Conservation (phyloP, 2,329 filamentous ascomycete species). For the Epicoccum nigrum region DNA sequence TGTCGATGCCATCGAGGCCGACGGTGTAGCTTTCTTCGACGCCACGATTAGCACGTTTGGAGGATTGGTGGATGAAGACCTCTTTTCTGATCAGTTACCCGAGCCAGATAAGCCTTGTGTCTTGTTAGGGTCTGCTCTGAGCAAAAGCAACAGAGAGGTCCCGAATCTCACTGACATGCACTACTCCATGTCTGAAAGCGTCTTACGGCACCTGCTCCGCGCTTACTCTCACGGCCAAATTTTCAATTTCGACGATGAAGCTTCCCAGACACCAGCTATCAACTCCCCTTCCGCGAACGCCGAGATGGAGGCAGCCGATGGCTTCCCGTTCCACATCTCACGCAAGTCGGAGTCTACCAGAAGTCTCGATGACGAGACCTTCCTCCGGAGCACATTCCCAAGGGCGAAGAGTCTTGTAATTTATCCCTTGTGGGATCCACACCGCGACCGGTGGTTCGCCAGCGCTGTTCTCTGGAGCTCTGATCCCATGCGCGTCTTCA, state of each 20-base stretch:
- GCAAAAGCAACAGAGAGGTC: conserved; percentile 21
- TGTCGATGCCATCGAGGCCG: conserved; percentile 46
- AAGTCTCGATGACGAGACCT: conserved; percentile 44
- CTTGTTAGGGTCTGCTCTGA: conserved; percentile 37
- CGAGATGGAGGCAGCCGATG: conserved; percentile 25
- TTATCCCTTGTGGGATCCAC: conserved; percentile 50
- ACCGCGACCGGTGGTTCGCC: conserved; percentile 48
- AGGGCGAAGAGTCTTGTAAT: conserved; percentile 47
- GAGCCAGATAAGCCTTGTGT: conserved; percentile 44
- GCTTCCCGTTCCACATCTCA: conserved; percentile 30
- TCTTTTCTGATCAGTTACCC: conserved; percentile 36
- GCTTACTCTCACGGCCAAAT: conserved; percentile 47
- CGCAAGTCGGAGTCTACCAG: conserved; percentile 37
- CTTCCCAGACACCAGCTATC: conserved; percentile 14
- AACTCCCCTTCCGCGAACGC: conserved; percentile 27
- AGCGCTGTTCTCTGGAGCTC: conserved; percentile 48
- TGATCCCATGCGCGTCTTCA: conserved; percentile 47
- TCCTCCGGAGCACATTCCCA: conserved; percentile 42
- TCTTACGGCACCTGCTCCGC: conserved; percentile 42
- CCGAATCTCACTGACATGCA: conserved; percentile 19
- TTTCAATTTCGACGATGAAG: conserved; percentile 46
- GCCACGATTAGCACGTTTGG: conserved; percentile 48
- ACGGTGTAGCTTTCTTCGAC: conserved; percentile 48
- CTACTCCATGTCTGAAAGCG: conserved; percentile 39
- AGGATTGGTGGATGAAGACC: conserved; percentile 46